A percentile compares a stretch with the other conserved stretches of the same genome.
Evolutionary conservation across 75 land plant species (phyloP).

Genomic region (Picea glauca): DNA sequence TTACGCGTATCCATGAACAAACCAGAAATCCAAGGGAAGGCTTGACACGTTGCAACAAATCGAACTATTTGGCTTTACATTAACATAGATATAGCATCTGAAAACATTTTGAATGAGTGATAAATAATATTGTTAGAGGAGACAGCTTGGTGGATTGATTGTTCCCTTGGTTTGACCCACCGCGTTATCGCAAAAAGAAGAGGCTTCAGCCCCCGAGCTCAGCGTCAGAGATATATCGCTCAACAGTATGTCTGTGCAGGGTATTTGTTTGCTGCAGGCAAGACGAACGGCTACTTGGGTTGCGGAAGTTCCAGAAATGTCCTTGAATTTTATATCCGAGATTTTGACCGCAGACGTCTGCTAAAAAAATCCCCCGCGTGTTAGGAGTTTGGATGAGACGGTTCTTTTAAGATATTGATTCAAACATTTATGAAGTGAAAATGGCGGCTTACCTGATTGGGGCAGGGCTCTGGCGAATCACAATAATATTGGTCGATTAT

Average conservation of each 20-base stretch:
- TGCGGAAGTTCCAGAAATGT: constrained; percentile 39
- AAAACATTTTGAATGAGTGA: too few species aligned
- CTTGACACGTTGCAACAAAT: too few species aligned
- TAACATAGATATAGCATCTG: too few species aligned
- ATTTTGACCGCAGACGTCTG: constrained; percentile 41
- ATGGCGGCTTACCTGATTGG: constrained; percentile 32
- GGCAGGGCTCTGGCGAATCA: constrained; percentile 63
- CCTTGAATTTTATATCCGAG: constrained; percentile 18
- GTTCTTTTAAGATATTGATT: too few species aligned
- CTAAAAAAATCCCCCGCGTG: background rate
- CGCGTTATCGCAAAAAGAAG: background rate
- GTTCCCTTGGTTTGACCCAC: background rate
- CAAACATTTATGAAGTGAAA: background rate
- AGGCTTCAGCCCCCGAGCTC: background rate
- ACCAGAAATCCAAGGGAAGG: too few species aligned
- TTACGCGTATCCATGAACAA: too few species aligned
- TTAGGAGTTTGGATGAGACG: too few species aligned
- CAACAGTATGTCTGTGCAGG: constrained; percentile 37
- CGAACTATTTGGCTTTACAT: too few species aligned
- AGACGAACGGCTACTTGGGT: constrained; percentile 30
- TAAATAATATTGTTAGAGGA: background rate
- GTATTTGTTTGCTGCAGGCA: constrained; percentile 29
- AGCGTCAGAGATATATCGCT: constrained; percentile 28
- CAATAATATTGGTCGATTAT: constrained; percentile 95
- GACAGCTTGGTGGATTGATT: background rate